Conservation (phyloP, 257 asterid genomes). For the Knoxia roxburghii region DNA sequence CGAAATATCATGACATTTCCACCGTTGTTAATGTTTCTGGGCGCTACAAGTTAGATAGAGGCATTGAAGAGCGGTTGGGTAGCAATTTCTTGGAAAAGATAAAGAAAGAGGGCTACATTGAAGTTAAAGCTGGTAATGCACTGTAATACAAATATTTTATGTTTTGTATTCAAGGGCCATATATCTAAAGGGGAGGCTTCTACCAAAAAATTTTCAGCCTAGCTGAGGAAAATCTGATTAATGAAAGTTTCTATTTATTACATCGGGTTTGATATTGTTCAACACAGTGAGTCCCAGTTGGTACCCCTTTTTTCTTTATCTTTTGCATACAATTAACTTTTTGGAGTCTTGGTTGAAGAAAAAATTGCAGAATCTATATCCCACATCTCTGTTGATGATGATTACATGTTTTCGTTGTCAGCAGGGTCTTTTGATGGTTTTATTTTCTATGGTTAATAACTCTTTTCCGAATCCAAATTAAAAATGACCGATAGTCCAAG, state of each 20-base stretch:
- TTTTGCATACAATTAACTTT: neutral
- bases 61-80: constrained; percentile 61
- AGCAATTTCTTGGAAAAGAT: constrained; percentile 43
- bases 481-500: neutral
- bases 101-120: constrained; percentile 66
- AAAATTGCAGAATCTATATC: neutral
- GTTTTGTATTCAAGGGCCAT: neutral
- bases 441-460: too few species aligned
- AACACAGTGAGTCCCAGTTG: neutral
- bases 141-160: neutral
- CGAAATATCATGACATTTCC: constrained; percentile 62
- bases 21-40: constrained; percentile 76
- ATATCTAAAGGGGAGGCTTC: neutral
- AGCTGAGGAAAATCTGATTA: neutral
- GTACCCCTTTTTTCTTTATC: too few species aligned
- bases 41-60: constrained; percentile 67
- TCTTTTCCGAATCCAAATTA: neutral
- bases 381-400: neutral
- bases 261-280: neutral
- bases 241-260: neutral
- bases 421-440: too few species aligned
- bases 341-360: neutral
- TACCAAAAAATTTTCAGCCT: neutral
- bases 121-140: constrained; percentile 50
- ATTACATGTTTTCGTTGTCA: too few species aligned